Conservation (phyloP, 495 filamentous ascomycete genomes). For the Daldinia vernicosa region DNA sequence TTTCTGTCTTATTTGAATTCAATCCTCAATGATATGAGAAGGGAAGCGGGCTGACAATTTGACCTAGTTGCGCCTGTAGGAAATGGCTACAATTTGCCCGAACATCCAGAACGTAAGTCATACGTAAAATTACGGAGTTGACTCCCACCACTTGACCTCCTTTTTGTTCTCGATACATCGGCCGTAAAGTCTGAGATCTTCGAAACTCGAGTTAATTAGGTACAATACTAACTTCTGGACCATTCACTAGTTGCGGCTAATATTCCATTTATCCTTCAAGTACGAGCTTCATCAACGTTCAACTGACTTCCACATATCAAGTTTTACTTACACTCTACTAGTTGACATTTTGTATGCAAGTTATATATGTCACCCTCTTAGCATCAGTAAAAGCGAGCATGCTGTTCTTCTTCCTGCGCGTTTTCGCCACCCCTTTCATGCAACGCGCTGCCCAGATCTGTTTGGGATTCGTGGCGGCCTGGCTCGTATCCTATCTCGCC, state of each 20-base stretch:
- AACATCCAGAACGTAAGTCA: conserved; percentile 18
- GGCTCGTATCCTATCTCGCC: conserved; percentile 40
- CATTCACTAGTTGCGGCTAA: conserved; percentile 11
- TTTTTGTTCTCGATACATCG: not conserved
- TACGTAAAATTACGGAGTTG: not conserved
- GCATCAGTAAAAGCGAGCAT: conserved; percentile 41
- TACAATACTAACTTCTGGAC: conserved; percentile 3
- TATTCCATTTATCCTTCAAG: conserved; percentile 33
- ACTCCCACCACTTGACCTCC: no score
- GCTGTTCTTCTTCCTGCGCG: conserved; percentile 45
- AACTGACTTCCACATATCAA: not conserved
- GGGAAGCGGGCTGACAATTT: not conserved
- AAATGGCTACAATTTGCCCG: conserved; percentile 19
- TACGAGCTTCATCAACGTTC: conserved; percentile 9
- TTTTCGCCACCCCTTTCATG: conserved; percentile 44
- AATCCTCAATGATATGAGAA: not conserved
- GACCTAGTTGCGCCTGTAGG: conserved; percentile 27
- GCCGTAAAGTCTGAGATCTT: not conserved
- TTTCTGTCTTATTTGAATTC: not conserved
- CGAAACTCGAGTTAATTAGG: not conserved
- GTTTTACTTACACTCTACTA: conserved; percentile 8
- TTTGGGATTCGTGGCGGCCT: conserved; percentile 43
- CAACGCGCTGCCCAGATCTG: conserved; percentile 41
- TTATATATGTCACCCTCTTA: conserved; percentile 40
- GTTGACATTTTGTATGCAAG: conserved; percentile 34